Evolutionary conservation across 1,284 basidiomycete species (phyloP), one percentile per base, ranked within the genome.

Genomic region (Ceratobasidium sp.): DNA sequence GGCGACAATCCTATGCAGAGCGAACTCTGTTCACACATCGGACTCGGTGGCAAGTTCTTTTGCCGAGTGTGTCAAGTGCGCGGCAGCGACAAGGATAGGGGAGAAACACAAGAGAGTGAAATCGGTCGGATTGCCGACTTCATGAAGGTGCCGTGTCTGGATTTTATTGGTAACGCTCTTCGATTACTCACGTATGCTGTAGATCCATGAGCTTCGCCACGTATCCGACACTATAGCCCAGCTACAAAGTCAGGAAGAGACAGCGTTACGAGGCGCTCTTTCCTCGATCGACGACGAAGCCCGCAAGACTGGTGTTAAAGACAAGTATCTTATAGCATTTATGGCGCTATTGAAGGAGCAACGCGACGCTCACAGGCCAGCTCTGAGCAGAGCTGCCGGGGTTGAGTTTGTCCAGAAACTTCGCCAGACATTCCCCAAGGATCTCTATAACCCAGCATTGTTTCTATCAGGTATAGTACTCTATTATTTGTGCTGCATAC

Each of bases 1-100:
- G 86, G 87, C 0, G 86, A 88, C 77, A 88, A 88, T 79, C 87
- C 87, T 0, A 89, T 88, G 88, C 86, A 87, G 66, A 87, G 87
- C 64, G 86, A 88, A 75, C 81, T 88, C 72, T 83, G 86, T 0
- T 87, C 83, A 58, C 87, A 89, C 66, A 85, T 87, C 70, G 87
- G 88, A 0, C 76, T 87, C 0, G 67, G 46, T 0, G 86, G 86
- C 0, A 86, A 86, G 49, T 83, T 81, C 28, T 87, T 88, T 73
- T 89, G 87, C 80, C 84, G 85, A 0, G 71, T 72, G 0, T 89
- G 87, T 66, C 71, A 77, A 42, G 85, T 86, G 0, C 82, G 84
- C 67, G 84, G 84, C 0, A 73, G 73, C 5, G 80, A 80, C 51
- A 64, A 61, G 20, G 46, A 67, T 10, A 44, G 44, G 15, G 76